A percentile compares a stretch with the other conserved stretches of the same genome.
Evolutionary conservation across 2,329 filamentous ascomycete species (phyloP).

Genomic region (Trichocomaceae sp.): DNA sequence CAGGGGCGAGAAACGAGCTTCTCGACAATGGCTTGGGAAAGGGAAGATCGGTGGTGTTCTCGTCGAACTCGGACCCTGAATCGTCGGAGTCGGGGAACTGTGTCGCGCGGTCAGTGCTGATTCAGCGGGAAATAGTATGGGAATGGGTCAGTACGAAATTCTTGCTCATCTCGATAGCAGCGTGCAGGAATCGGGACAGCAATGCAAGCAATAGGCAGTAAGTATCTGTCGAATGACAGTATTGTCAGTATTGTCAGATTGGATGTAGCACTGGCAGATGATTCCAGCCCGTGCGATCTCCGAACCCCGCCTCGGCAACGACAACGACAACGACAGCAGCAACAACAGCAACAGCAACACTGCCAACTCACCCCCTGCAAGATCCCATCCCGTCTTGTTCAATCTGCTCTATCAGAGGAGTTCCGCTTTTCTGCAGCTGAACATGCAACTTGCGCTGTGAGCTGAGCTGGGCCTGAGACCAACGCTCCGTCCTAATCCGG

Average conservation of each 20-base stretch:
- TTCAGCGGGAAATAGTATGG: not conserved
- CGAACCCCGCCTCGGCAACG: conserved; percentile 5
- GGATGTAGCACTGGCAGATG: too few species aligned
- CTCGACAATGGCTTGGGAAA: conserved; percentile 82
- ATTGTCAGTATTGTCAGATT: not conserved
- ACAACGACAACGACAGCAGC: too few species aligned
- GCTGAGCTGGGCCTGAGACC: conserved; percentile 13
- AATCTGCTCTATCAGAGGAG: conserved; percentile 1
- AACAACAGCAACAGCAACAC: not conserved
- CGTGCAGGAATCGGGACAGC: not conserved
- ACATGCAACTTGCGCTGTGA: conserved; percentile 17
- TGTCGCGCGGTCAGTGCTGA: not conserved
- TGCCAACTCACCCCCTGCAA: conserved; percentile 18
- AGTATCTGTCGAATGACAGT: not conserved
- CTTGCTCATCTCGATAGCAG: conserved; percentile 12
- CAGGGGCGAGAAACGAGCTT: conserved; percentile 67
- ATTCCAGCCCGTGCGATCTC: conserved; percentile 1
- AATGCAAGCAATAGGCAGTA: not conserved
- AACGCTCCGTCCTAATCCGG: conserved; percentile 1
- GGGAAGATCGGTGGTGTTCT: conserved; percentile 62
- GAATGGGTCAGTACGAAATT: conserved; percentile 21
- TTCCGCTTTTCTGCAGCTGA: conserved; percentile 17
- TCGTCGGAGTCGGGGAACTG: conserved; percentile 42
- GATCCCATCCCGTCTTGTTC: not conserved
- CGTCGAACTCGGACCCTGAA: conserved; percentile 49